These are phyloP conservation scores for Cercospora sesami DNA, from an alignment of 2,329 filamentous ascomycete species.

Conservation along the genomic window DNA sequence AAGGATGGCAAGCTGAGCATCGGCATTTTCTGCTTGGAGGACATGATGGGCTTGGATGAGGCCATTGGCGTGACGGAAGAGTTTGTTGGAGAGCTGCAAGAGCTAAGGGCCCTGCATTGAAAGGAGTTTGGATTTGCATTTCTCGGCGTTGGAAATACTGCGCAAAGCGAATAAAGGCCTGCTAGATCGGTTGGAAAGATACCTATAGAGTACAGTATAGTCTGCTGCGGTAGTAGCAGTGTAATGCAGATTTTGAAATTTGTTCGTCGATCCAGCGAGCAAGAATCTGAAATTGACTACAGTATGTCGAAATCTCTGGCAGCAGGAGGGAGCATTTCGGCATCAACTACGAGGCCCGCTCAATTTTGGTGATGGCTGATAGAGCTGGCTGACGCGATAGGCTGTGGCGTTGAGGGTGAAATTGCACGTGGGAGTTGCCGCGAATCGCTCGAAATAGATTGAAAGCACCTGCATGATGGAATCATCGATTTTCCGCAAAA, in stretches of 20 bases:
- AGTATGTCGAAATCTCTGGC: neutral
- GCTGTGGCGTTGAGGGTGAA: neutral
- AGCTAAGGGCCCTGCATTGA: neutral
- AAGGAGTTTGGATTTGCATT: neutral
- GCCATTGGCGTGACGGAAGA: constrained; percentile 42
- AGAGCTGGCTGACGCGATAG: neutral
- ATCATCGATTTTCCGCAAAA: neutral
- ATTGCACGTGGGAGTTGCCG: constrained; percentile 2
- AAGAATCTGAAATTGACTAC: neutral
- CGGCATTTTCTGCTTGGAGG: constrained; percentile 53
- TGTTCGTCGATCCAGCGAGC: neutral
- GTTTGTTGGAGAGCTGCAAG: constrained; percentile 33
- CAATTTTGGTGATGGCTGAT: neutral
- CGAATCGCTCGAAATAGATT: neutral
- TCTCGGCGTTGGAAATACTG: neutral
- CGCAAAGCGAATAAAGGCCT: neutral
- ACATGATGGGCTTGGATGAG: constrained; percentile 44
- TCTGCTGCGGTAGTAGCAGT: neutral
- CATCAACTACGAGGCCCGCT: neutral
- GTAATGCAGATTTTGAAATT: neutral
- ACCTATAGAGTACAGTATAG: neutral
- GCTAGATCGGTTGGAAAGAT: neutral
- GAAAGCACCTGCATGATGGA: neutral
- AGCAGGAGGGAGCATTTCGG: neutral
- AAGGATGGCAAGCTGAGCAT: constrained; percentile 51